Percentiles rank a stretch among this genome's conserved stretches.
Conservation (phyloP, 2,329 filamentous ascomycete species). For the Fusarium pseudocircinatum region DNA sequence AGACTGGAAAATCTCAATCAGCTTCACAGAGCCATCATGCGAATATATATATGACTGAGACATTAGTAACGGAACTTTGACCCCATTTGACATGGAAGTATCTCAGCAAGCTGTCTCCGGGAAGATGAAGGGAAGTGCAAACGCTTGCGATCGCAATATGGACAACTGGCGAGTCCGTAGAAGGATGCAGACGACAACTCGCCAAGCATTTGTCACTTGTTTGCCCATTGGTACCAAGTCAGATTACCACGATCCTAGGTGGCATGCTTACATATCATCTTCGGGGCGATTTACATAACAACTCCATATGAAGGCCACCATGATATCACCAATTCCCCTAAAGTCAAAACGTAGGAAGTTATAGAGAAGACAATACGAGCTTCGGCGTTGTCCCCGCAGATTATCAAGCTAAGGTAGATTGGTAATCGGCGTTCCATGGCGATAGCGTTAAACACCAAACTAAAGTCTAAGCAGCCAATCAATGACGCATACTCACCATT, state of each 20-base stretch:
- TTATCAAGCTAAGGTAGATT: slow-evolving; percentile 1
- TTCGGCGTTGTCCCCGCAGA: not conserved
- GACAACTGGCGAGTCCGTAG: not conserved
- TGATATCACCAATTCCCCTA: not conserved
- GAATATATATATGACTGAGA: not conserved
- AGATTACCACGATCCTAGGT: too few species aligned
- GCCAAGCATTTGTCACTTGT: not conserved
- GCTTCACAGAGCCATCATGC: not conserved
- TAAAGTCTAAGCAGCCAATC: not conserved
- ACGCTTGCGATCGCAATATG: not conserved
- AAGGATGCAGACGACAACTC: not conserved
- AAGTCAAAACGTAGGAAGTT: not conserved
- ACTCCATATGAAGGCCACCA: not conserved
- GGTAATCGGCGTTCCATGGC: not conserved
- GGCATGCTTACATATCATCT: not conserved
- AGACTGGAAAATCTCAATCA: too few species aligned
- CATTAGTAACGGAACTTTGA: not conserved
- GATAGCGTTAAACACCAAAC: not conserved
- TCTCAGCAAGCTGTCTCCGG: not conserved
- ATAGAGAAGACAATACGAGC: not conserved
- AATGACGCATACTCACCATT: not conserved
- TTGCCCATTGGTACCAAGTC: not conserved
- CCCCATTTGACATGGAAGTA: not conserved
- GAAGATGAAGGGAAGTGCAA: not conserved
- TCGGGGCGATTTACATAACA: not conserved